phyloP scores from a whole-genome alignment of 257 asterid genomes.

The Solanum piurae region DNA sequence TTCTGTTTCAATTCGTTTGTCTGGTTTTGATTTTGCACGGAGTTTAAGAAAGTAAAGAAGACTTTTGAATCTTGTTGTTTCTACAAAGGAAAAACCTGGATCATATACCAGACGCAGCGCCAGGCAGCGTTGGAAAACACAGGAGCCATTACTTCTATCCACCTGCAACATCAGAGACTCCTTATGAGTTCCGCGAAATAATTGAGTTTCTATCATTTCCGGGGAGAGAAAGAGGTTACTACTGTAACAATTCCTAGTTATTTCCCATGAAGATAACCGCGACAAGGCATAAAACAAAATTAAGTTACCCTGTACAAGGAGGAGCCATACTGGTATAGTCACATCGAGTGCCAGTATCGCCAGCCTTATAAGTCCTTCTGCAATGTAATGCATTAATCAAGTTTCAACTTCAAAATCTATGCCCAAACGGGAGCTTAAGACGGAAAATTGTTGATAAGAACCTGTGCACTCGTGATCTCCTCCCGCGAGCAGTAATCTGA shows the following conservation, averaged over 20 bases:
- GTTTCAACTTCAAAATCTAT: not conserved
- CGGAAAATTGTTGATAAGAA: not conserved
- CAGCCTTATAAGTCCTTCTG: conserved; percentile 63
- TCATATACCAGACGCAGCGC: conserved; percentile 88
- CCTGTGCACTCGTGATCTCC: conserved; percentile 62
- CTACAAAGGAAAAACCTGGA: conserved; percentile 45
- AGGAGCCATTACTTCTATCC: conserved; percentile 97
- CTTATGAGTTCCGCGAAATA: not conserved
- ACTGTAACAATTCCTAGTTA: not conserved
- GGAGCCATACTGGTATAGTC: conserved; percentile 54
- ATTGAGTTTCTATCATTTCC: not conserved
- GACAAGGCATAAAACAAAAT: not conserved
- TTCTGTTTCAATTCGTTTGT: not conserved
- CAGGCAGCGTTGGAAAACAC: conserved; percentile 74
- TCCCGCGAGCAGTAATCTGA: conserved; percentile 69
- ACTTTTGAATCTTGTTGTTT: not conserved
- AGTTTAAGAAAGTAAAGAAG: not conserved
- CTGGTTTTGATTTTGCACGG: not conserved
- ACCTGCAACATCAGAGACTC: conserved; percentile 24
- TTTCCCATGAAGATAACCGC: not conserved
- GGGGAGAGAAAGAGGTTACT: not conserved
- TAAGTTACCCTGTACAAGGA: conserved; percentile 84
- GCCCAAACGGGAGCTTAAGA: not conserved
- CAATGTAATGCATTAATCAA: not conserved
- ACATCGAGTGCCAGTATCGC: conserved; percentile 43